A percentile compares a stretch with the other conserved stretches of the same genome.
Evolutionary conservation across 23 red algal species (phyloP).

Genomic region (Gracilaria vermiculophylla): DNA sequence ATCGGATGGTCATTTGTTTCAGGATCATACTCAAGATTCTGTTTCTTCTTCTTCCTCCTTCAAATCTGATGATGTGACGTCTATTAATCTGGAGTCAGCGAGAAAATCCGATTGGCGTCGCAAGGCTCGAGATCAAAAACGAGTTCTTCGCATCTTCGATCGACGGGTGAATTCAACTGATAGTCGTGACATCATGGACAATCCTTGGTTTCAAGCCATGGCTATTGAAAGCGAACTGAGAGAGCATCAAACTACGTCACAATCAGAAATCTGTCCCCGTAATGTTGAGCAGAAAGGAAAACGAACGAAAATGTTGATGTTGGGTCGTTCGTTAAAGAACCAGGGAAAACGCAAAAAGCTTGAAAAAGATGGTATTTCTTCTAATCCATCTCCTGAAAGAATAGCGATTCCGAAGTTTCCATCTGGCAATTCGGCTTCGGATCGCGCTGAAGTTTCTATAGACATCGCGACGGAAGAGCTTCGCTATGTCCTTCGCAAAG

Average conservation of each 20-base stretch:
- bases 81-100: neutral
- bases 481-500: neutral
- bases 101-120: neutral
- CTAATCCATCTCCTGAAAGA: neutral
- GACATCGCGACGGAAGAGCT: neutral
- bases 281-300: neutral
- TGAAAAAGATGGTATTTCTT: neutral
- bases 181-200: neutral
- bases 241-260: neutral
- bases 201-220: constrained; percentile 14
- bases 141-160: neutral
- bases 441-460: neutral
- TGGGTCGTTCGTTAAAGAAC: neutral
- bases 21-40: neutral
- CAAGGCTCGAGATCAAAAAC: neutral
- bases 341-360: neutral
- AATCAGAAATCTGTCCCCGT: neutral
- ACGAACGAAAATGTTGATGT: constrained; percentile 3
- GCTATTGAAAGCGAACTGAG: neutral
- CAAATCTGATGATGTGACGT: neutral
- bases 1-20: neutral
- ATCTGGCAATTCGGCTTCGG: neutral
- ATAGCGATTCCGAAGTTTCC: neutral
- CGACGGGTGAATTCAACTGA: neutral
- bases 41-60: neutral